These are phyloP conservation scores for Candida methanosorbosa DNA, from an alignment of 805 yeast species.

Conservation along the genomic window DNA sequence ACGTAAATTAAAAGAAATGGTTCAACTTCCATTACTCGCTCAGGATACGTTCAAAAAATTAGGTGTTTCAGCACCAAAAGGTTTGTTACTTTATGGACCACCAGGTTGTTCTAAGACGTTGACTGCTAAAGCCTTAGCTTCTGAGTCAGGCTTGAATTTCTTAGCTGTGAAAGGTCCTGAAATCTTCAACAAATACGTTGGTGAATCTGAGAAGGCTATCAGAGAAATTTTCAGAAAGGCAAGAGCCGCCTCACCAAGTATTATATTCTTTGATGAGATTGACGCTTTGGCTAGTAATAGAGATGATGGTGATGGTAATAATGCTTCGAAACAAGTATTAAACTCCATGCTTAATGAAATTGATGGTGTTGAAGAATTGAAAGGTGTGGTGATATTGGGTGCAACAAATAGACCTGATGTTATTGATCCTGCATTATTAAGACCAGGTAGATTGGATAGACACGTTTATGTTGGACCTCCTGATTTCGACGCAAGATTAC, in stretches of 20 bases:
- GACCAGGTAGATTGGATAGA: constrained; percentile 95
- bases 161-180: constrained; percentile 97
- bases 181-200: constrained; percentile 86
- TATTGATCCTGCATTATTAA: constrained; percentile 83
- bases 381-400: constrained; percentile 89
- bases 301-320: constrained; percentile 47
- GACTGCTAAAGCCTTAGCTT: constrained; percentile 91
- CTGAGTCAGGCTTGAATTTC: constrained; percentile 91
- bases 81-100: constrained; percentile 90
- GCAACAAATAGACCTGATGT: constrained; percentile 95
- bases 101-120: constrained; percentile 97
- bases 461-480: constrained; percentile 93
- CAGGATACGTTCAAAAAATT: constrained; percentile 64
- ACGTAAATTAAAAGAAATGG: constrained; percentile 76
- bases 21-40: constrained; percentile 83
- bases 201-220: constrained; percentile 91
- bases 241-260: constrained; percentile 87
- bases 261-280: constrained; percentile 92
- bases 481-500: constrained; percentile 67
- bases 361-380: constrained; percentile 93
- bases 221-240: constrained; percentile 92
- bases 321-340: constrained; percentile 75
- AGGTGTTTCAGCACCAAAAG: constrained; percentile 89
- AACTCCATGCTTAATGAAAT: constrained; percentile 90
- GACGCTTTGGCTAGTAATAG: constrained; percentile 86